These are phyloP conservation scores for Terfezia boudieri DNA, from an alignment of 495 filamentous ascomycete genomes.

Conservation along the genomic window DNA sequence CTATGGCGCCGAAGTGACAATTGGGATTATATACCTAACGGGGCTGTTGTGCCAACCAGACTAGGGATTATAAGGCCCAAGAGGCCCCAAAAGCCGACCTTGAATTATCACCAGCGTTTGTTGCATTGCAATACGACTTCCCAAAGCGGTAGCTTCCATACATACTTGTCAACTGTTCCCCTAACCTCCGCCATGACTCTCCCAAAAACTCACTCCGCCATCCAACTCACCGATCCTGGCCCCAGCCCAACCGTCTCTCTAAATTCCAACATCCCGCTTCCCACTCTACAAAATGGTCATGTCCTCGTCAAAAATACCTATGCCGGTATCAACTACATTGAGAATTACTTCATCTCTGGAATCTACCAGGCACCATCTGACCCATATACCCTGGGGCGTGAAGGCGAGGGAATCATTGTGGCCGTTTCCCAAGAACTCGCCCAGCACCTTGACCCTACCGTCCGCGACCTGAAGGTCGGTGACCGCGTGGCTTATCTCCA, in stretches of 20 bases:
- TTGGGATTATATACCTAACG: too few relatives aligned
- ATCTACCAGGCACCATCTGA: slow-evolving; percentile 49
- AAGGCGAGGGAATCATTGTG: slow-evolving; percentile 46
- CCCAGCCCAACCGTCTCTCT: slow-evolving; percentile 59
- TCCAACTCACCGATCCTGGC: slow-evolving; percentile 44
- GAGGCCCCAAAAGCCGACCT: too few relatives aligned
- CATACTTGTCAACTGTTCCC: too few relatives aligned
- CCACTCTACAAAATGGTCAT: slow-evolving; percentile 43
- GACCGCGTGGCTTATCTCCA: slow-evolving; percentile 44
- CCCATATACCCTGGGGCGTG: slow-evolving; percentile 65
- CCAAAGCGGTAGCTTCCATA: too few relatives aligned
- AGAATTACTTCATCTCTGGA: slow-evolving; percentile 76
- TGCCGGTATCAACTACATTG: slow-evolving; percentile 78
- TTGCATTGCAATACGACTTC: too few relatives aligned
- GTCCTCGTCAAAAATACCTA: slow-evolving; percentile 70
- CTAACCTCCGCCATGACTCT: neutral
- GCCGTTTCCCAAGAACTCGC: slow-evolving; percentile 23
- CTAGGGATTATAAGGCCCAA: too few relatives aligned
- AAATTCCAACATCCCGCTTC: slow-evolving; percentile 54
- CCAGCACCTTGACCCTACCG: neutral
- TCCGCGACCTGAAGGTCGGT: slow-evolving; percentile 31
- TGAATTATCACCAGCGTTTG: too few relatives aligned
- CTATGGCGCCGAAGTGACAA: too few relatives aligned
- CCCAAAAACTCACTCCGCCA: slow-evolving; percentile 9
- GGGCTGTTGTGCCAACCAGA: too few relatives aligned